Base-by-base conservation (phyloP, 306 rosid species). In the Leucaena leucocephala region DNA sequence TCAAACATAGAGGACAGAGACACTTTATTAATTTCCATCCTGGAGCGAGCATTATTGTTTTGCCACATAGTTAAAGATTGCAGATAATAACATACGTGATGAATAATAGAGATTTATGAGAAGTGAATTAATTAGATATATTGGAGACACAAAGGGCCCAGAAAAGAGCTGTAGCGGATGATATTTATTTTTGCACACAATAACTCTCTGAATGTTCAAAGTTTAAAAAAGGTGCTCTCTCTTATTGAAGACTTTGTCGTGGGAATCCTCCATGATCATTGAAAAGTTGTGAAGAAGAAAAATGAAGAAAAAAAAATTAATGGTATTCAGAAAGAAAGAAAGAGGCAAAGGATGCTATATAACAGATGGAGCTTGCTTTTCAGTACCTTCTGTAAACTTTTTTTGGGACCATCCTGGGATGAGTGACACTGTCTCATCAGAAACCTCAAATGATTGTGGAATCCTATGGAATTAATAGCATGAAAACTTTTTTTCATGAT, bases 181-280 rank as follows among this genome's bases (percentile, higher is more conserved):
- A 52, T 38, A 55, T 73, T 58, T 68, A 57, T 58, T 57, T 67
- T 57, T 74, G 45, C 27, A 11, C 27, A 27, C 27, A n/a, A n/a
- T 27, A 27, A 27, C 68, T 58, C 27, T 27, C 58, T 58, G 42
- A 3, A 58, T 43, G 15, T 49, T 57, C 78, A 74, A 74, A 74
- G 78, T 33, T 27, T 27, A 74, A 58, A 73, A 52, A 50, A 17
- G 52, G 40, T 54, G 21, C 50, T 74, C 65, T 72, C 63, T 72
- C 46, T 58, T 74, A 74, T 42, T 74, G 68, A 58, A 57, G 68
- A 74, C 43, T 73, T 73, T 57, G 68, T 39, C 42, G 78, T 40
- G 78, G 78, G 78, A 74, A 74, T 58, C 44, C 70, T 75, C 46
- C 71, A 61, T 45, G 70, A 62, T 75, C 79, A 61, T 75, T 75